Base-by-base conservation (phyloP, 305 asterid species). In the Fraxinus latifolia region DNA sequence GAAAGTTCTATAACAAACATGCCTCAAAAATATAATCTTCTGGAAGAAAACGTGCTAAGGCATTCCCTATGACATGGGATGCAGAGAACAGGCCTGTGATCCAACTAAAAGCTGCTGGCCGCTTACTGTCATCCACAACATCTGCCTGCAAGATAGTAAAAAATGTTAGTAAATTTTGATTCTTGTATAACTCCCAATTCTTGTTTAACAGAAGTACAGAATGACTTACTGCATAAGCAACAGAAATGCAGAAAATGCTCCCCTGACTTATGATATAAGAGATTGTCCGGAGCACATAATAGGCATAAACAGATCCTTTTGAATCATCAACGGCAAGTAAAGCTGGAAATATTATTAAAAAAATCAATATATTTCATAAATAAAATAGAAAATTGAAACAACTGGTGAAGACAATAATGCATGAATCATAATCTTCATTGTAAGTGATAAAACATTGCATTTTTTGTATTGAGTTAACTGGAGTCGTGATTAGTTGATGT, bases 211-310 rank as follows among this genome's bases (percentile, higher is more conserved):
- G 44, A 77, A 23, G 73, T 33, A 70, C 47, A 14, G 71, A 79
- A 78, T 65, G 84, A 87, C 91, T 92, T 92, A 95, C 99, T 78
- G 91, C 94, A 84, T 95, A 95, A 83, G 97, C 97, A 84, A 92
- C 93, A 60, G 99, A 77, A 85, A 95, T 91, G 86, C 96, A 91
- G 91, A 94, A 94, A 86, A 95, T 93, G 91, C 94, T 95, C 88
- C 99, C 99, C 86, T 95, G 97, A 91, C 98, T 94, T 79, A 95
- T 85, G 88, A 95, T 91, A 42, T 84, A 86, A 72, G 97, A 93
- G 80, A 95, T 34, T 11, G 97, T 94, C 68, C 97, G 93, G 82
- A 94, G 82, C 80, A 84, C 84, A 80, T 94, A 95, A 83, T 93
- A 95, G 81, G 97, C 95, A 80, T 95, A 95, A 27, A 95, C 97